phyloP scores from a whole-genome alignment of 768 basidiomycete genomes.

The Leucosporidium scottii region DNA sequence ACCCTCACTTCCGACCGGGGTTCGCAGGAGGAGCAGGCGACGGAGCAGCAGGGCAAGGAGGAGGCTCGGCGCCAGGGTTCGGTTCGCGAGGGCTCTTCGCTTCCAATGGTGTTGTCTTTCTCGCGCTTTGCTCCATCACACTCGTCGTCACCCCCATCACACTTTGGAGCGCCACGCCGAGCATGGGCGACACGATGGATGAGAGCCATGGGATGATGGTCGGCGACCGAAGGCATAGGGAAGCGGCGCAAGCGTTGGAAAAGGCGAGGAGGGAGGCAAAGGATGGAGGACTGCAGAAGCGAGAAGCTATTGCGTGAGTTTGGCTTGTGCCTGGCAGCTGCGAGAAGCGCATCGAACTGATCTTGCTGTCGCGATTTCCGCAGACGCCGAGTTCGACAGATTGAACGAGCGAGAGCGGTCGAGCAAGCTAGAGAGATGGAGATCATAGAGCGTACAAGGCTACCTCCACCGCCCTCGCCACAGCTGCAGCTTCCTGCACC shows the following conservation, averaged over 20 bases:
- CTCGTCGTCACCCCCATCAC: not conserved
- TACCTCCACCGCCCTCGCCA: no score
- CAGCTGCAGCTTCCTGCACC: no score
- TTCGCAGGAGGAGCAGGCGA: not conserved
- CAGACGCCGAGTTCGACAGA: slow-evolving; percentile 1
- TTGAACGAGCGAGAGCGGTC: not conserved
- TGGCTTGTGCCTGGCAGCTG: no score
- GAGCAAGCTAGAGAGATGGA: not conserved
- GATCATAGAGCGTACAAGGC: not conserved
- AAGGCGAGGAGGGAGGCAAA: not conserved
- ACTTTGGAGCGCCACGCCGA: not conserved
- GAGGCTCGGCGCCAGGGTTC: not conserved
- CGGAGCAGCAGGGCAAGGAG: not conserved
- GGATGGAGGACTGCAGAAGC: not conserved
- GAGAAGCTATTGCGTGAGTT: not conserved
- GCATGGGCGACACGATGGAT: not conserved
- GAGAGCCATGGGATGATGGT: not conserved
- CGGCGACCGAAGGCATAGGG: not conserved
- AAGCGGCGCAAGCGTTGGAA: not conserved
- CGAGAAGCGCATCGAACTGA: not conserved
- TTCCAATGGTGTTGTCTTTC: not conserved
- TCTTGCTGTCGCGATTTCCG: not conserved
- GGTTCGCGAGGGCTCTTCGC: not conserved
- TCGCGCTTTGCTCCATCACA: not conserved
- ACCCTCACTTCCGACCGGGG: not conserved